Base-by-base conservation (phyloP, 768 basidiomycete species). In the Suillus subalutaceus region DNA sequence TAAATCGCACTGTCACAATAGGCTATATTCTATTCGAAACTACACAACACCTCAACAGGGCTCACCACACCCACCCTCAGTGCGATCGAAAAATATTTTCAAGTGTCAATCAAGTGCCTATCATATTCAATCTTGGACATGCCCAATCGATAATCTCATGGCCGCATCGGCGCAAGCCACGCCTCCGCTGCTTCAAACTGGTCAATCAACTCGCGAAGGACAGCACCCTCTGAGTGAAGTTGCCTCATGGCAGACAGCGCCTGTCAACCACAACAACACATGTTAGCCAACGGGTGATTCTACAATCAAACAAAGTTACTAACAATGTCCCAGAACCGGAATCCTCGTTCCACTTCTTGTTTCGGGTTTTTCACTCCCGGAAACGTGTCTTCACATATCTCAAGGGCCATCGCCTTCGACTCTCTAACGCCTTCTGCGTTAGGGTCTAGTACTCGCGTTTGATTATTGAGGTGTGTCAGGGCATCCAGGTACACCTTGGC, bases 321-420 rank as follows among this genome's bases (percentile, higher is more conserved):
- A 75, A 97, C 96, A 79, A 96, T 86, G 76, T 98, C 95, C 97
- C 97, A 99, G 84, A 99, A 99, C 73, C 97, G 84, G 84, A 99
- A 98, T 7, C 97, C 97, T 60, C 97, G 82, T 79, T 97, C 95
- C 66, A 99, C 92, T 83, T 99, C 97, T 67, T 81, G 81, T 79
- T 90, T 88, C 4, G 96, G 94, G 65, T 73, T 78, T 83, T 96
- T 97, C 71, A 99, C 93, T 26, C 93, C 95, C 23, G 90, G 86
- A 84, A 99, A 98, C 64, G 93, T 95, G 74, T 96, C 92, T 72
- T 98, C 96, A 75, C 96, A 92, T 71, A 97, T 90, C 68, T 91
- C 92, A 52, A 98, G 85, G 57, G 96, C 96, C 83, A 93, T 86
- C 62, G 86, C 80, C 76, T 97, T 98, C 58, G 90, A 92, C 71